These are phyloP conservation scores for Ottelia alismoides DNA, from an alignment of 106 monocot genomes.

Conservation along the genomic window DNA sequence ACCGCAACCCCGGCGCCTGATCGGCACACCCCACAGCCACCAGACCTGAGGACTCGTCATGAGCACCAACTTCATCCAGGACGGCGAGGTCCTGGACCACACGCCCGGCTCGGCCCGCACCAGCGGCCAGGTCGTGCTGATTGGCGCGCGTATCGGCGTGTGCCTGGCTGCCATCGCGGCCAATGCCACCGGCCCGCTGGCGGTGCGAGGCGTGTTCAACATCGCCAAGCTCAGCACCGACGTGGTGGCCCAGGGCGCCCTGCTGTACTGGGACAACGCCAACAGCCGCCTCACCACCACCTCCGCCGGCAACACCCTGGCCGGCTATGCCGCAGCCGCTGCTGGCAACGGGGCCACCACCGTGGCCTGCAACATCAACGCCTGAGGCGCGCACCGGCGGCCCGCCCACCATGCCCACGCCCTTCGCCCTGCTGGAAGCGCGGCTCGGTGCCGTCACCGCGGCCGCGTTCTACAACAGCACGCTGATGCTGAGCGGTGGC, in stretches of 20 bases:
- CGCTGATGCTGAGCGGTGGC: no score
- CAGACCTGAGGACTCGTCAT: not conserved
- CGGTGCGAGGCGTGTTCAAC: not conserved
- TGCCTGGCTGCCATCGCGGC: not conserved
- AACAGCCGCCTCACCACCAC: no score
- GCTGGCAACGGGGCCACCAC: no score
- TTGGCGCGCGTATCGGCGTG: not conserved
- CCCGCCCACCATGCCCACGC: no score
- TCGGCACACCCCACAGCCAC: not conserved
- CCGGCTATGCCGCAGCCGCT: no score
- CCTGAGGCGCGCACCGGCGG: no score
- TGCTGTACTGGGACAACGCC: not conserved
- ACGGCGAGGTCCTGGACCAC: not conserved
- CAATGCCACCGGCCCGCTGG: not conserved
- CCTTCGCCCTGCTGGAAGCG: no score
- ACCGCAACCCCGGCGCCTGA: not conserved
- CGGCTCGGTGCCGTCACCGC: no score
- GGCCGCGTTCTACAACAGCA: no score
- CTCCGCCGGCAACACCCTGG: not conserved
- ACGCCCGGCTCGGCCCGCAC: no score
- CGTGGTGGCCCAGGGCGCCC: not conserved
- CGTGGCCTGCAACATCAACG: not conserved
- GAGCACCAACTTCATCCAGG: not conserved
- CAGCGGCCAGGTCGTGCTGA: not conserved
- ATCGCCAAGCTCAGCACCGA: not conserved